These are phyloP conservation scores for Austropuccinia psidii DNA, from an alignment of 1,284 basidiomycete species.

Conservation along the genomic window DNA sequence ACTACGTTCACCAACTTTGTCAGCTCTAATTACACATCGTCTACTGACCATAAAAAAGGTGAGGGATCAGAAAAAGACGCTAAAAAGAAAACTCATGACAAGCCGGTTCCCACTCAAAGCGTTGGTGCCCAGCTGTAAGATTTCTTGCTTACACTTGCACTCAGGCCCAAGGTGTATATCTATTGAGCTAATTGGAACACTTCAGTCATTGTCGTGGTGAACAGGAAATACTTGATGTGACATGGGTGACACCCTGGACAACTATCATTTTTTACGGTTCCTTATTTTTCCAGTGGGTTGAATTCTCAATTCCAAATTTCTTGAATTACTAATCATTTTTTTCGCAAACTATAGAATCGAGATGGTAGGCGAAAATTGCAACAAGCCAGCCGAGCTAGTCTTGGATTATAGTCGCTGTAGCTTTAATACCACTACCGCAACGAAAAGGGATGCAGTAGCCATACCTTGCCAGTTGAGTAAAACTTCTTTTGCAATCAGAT, in stretches of 20 bases:
- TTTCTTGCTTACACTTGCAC: background rate
- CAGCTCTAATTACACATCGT: conserved; percentile 2
- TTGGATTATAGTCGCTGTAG: conserved; percentile 24
- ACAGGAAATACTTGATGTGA: background rate
- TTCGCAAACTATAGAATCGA: background rate
- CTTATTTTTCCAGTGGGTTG: conserved; percentile 18
- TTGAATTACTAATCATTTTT: background rate
- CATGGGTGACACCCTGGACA: background rate
- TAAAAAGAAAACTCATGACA: background rate
- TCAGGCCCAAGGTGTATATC: background rate
- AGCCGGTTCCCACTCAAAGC: conserved; percentile 2
- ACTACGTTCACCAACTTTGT: conserved; percentile 21
- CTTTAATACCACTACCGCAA: conserved; percentile 20
- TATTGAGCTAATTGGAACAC: background rate
- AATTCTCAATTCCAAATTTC: background rate
- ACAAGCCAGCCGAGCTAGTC: conserved; percentile 22
- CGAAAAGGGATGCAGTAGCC: background rate
- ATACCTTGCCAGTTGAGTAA: conserved; percentile 16
- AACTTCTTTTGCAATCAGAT: too few species aligned
- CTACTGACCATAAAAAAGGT: background rate
- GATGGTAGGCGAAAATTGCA: background rate
- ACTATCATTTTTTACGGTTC: conserved; percentile 22
- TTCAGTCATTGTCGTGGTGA: conserved; percentile 1
- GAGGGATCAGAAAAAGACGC: background rate
- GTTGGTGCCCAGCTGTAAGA: conserved; percentile 26